These are phyloP conservation scores for Ceratocystis cacaofunesta DNA, from an alignment of 2,329 filamentous ascomycete species.

Conservation along the genomic window DNA sequence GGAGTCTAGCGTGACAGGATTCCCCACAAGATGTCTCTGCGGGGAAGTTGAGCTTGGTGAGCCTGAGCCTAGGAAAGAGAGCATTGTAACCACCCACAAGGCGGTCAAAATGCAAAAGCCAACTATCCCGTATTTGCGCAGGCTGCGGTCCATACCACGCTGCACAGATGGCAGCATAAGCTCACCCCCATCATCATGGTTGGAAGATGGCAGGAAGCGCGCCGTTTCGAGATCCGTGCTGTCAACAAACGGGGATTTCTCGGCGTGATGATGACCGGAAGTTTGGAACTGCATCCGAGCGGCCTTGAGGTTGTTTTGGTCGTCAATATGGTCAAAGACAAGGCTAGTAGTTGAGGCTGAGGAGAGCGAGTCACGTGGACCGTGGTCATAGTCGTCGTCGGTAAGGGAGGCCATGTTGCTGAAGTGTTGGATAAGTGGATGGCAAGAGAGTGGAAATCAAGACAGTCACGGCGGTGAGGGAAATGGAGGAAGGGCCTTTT, in stretches of 20 bases:
- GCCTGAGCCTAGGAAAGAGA: slow-evolving; percentile 51
- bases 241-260: slow-evolving; percentile 10
- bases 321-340: slow-evolving; percentile 61
- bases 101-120: slow-evolving; percentile 48
- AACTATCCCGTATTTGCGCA: slow-evolving; percentile 43
- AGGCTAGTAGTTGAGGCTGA: slow-evolving; percentile 73
- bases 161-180: neutral
- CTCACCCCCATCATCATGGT: slow-evolving; percentile 21
- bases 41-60: slow-evolving; percentile 44
- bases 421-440: neutral
- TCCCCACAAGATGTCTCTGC: slow-evolving; percentile 34
- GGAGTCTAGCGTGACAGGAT: slow-evolving; percentile 58
- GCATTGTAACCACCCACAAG: slow-evolving; percentile 49
- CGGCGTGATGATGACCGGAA: slow-evolving; percentile 7
- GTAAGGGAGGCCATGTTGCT: neutral
- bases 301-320: slow-evolving; percentile 25
- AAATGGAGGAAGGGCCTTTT: neutral
- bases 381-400: neutral
- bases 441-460: neutral
- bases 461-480: neutral
- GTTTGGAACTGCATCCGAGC: neutral
- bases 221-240: slow-evolving; percentile 34
- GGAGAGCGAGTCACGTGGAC: slow-evolving; percentile 45
- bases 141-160: slow-evolving; percentile 28
- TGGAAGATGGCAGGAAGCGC: slow-evolving; percentile 32